Evolutionary conservation across 1,284 basidiomycete genomes (phyloP).

Genomic region (Acaromyces ingoldii): DNA sequence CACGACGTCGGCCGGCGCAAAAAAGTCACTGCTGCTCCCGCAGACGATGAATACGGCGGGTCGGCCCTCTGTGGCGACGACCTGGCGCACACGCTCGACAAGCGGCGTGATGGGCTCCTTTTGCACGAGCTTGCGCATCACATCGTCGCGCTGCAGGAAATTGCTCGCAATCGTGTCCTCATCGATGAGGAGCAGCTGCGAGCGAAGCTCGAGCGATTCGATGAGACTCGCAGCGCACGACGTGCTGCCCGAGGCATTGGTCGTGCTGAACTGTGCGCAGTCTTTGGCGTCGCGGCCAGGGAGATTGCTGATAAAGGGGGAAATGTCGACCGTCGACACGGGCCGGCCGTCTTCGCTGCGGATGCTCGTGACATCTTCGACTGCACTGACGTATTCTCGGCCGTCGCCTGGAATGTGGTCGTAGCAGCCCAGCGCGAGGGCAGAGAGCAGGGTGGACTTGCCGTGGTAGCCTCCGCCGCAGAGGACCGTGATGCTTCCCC

Average conservation of each 20-base stretch:
- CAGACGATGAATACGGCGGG: conserved; percentile 14
- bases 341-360: too few relatives aligned
- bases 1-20: conserved; percentile 13
- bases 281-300: too few relatives aligned
- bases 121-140: conserved; percentile 12
- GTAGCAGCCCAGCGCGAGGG: too few relatives aligned
- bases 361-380: too few relatives aligned
- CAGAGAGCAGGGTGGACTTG: too few relatives aligned
- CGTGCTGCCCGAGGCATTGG: conserved; percentile 18
- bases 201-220: conserved; percentile 15
- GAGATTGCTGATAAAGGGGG: too few relatives aligned
- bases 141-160: conserved; percentile 12
- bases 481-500: too few relatives aligned
- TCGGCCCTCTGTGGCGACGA: conserved; percentile 5
- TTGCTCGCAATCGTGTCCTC: conserved; percentile 19
- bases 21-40: conserved; percentile 13
- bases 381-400: too few relatives aligned
- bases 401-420: too few relatives aligned
- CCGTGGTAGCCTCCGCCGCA: too few relatives aligned
- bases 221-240: conserved; percentile 16
- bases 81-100: conserved; percentile 5
- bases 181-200: conserved; percentile 14
- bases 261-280: conserved; percentile 13
- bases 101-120: conserved; percentile 19
- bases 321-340: too few relatives aligned